phyloP scores from a whole-genome alignment of 2,329 filamentous ascomycete species.

The Fusarium sp. region DNA sequence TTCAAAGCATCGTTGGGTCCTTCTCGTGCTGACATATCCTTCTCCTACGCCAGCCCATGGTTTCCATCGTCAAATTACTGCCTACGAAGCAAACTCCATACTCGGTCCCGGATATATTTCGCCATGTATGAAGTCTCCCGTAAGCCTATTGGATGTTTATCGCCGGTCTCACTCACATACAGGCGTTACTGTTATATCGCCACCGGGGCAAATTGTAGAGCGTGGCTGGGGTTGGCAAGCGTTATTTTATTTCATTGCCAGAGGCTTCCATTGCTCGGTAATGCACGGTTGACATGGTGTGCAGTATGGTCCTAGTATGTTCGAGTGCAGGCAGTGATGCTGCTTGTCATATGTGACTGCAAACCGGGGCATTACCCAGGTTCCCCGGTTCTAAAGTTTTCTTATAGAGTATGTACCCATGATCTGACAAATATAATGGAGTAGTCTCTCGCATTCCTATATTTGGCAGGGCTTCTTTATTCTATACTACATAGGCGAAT shows the following conservation, averaged over 20 bases:
- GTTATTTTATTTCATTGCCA: background rate
- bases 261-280: background rate
- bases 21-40: background rate
- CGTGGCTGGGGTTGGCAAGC: background rate
- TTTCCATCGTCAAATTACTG: background rate
- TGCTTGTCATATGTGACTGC: constrained; percentile 35
- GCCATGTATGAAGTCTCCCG: background rate
- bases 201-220: background rate
- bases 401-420: constrained; percentile 1
- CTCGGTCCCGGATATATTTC: no score
- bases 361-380: constrained; percentile 12
- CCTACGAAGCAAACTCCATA: background rate
- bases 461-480: background rate
- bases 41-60: background rate
- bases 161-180: background rate
- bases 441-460: background rate
- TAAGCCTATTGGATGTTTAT: background rate
- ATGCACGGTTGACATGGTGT: background rate
- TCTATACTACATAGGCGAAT: background rate
- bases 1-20: background rate
- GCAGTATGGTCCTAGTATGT: background rate
- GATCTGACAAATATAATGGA: constrained; percentile 19
- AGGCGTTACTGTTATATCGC: background rate
- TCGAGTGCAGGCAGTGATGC: constrained; percentile 20
- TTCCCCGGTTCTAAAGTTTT: constrained; percentile 12